Base-by-base conservation (phyloP, 2,329 filamentous ascomycete genomes). In the Calonectria pteridis region DNA sequence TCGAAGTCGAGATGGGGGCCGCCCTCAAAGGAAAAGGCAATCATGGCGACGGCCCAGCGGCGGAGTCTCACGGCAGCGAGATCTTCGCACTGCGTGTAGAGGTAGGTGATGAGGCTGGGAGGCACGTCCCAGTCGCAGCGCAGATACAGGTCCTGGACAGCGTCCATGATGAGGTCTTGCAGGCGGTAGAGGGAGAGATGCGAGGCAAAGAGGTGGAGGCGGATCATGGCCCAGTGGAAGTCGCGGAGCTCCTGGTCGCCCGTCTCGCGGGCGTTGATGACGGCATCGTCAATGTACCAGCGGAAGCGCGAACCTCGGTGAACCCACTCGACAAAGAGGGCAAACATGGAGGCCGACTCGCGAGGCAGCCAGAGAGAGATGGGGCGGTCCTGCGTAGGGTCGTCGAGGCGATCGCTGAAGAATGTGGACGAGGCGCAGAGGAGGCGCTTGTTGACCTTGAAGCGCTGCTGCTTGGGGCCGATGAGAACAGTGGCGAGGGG, bases 11-110 rank as follows among this genome's bases (percentile, higher is more conserved):
- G 82, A 79, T 69, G 82, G 76, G 77, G 76, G 6, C 85, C 82
- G 14, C 81, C 82, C 29, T 85, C 84, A 37, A 91, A 85, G 3
- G 87, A 87, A 86, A 89, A 91, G n/a, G 89, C 89, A 18, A 90
- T 86, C 89, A 91, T 91, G 72, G 90, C 89, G 7, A 91, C 89
- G 68, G 89, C 87, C 90, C 90, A 92, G 75, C 89, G 88, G 62
- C 90, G 88, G 49, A 92, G 84, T 13, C 90, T 87, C 50, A 88
- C 86, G 67, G 89, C 86, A 43, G 87, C 84, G 33, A 86, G 80
- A 16, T 87, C 81, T 64, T 90, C 87, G 80, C 88, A 89, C 75
- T 89, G 85, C n/a, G 83, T 86, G 82, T 91, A 92, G 14, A 91
- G 84, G 74, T 88, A 89, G 68, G 82, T 81, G 70, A 91, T 82